phyloP scores from a whole-genome alignment of 179 eudicot species.

The Drosera spatulata region DNA sequence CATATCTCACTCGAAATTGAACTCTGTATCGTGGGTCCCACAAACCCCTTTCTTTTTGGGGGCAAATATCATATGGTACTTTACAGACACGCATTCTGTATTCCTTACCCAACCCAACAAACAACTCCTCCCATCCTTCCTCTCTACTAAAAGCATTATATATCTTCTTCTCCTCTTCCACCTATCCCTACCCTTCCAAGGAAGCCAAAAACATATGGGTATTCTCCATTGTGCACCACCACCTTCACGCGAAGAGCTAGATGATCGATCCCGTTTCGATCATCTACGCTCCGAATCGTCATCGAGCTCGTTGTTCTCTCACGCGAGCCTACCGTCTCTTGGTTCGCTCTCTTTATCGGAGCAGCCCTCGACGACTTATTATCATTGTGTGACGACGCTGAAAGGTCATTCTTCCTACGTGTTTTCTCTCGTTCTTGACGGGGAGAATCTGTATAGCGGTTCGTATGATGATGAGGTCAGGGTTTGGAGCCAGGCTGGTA shows the following conservation, averaged over 20 bases:
- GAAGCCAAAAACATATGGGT: too few relatives aligned
- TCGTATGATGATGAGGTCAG: conserved; percentile 42
- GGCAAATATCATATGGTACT: too few relatives aligned
- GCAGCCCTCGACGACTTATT: conserved; percentile 12
- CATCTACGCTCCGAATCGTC: conserved; percentile 16
- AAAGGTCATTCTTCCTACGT: conserved; percentile 46
- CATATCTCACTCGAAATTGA: too few relatives aligned
- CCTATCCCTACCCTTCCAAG: too few relatives aligned
- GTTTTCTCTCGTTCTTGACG: conserved; percentile 47
- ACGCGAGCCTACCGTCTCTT: conserved; percentile 41
- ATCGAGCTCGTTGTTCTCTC: conserved; percentile 17
- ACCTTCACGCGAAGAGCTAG: conserved; percentile 14
- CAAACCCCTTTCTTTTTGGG: too few relatives aligned
- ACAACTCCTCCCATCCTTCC: too few relatives aligned
- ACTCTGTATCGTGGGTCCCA: too few relatives aligned
- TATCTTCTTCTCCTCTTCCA: too few relatives aligned
- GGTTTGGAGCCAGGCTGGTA: conserved; percentile 22
- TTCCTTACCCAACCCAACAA: too few relatives aligned
- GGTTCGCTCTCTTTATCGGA: conserved; percentile 41
- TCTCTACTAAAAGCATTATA: too few relatives aligned
- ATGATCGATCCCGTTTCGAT: conserved; percentile 9
- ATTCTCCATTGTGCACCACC: conserved; percentile 18
- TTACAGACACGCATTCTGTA: too few relatives aligned
- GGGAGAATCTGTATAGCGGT: conserved; percentile 54
- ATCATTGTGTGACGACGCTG: conserved; percentile 57